These are phyloP conservation scores for Fragilariopsis cylindrus DNA, from an alignment of 108 stramenopile genomes.

Conservation along the genomic window DNA sequence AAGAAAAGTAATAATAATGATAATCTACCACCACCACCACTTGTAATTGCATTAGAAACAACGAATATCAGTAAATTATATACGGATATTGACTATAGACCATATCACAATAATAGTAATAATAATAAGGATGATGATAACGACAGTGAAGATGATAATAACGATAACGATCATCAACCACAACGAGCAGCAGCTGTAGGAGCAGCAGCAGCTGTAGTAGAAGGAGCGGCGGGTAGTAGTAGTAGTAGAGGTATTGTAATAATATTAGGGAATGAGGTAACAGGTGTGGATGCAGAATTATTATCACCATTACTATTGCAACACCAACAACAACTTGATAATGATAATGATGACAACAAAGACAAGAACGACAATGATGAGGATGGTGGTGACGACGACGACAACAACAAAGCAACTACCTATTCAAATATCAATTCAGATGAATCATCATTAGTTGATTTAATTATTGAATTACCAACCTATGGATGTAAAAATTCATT, in stretches of 20 bases:
- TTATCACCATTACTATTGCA: constrained; percentile 7
- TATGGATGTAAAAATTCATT: constrained; percentile 85
- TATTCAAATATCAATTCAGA: not conserved
- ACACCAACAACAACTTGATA: not conserved
- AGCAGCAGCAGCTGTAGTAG: no score
- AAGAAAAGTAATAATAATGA: not conserved
- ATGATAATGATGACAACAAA: no score
- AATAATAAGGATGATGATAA: not conserved
- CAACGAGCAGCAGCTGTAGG: not conserved
- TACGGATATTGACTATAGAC: constrained; percentile 47
- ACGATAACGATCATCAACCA: not conserved
- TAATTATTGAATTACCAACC: constrained; percentile 83
- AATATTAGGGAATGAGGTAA: constrained; percentile 89
- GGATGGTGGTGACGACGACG: not conserved
- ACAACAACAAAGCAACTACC: not conserved
- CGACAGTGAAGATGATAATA: not conserved
- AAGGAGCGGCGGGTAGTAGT: not conserved
- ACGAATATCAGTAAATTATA: constrained; percentile 68
- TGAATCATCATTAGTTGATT: constrained; percentile 39
- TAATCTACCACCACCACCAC: not conserved
- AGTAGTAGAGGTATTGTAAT: constrained; percentile 46
- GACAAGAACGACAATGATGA: no score
- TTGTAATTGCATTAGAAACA: constrained; percentile 79
- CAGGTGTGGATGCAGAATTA: constrained; percentile 37
- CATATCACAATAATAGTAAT: constrained; percentile 1